These are phyloP conservation scores for Plasmopara muralis DNA, from an alignment of 352 stramenopile genomes.

Conservation along the genomic window DNA sequence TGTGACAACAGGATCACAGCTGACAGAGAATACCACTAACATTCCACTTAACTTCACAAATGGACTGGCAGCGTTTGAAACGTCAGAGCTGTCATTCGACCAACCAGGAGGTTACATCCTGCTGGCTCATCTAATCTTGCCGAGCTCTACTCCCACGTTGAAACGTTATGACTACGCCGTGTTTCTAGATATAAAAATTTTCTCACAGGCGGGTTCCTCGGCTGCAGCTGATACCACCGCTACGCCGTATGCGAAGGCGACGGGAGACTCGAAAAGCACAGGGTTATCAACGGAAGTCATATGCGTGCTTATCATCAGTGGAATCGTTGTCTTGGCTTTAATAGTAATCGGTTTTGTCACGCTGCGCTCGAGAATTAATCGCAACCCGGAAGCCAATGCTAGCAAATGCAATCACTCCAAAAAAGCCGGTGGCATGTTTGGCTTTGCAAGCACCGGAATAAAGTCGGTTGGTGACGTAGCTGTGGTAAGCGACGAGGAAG, in stretches of 20 bases:
- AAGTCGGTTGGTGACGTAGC: constrained; percentile 21
- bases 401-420: constrained; percentile 20
- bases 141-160: constrained; percentile 31
- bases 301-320: constrained; percentile 60
- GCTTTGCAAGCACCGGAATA: constrained; percentile 23
- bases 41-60: constrained; percentile 48
- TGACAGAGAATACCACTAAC: constrained; percentile 45
- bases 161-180: constrained; percentile 63
- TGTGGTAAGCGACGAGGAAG: constrained; percentile 31
- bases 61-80: constrained; percentile 40
- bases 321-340: constrained; percentile 60
- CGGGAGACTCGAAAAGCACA: constrained; percentile 12
- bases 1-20: constrained; percentile 35
- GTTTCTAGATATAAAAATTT: constrained; percentile 39
- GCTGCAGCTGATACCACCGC: constrained; percentile 25
- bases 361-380: constrained; percentile 40
- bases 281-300: constrained; percentile 58
- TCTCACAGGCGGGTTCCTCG: constrained; percentile 19
- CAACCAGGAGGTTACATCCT: constrained; percentile 42
- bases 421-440: constrained; percentile 27
- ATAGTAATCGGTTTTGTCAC: constrained; percentile 59
- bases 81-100: constrained; percentile 48
- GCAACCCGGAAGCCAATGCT: constrained; percentile 15
- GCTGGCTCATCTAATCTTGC: constrained; percentile 57
- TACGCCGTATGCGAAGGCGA: constrained; percentile 31